Conservation (phyloP, 179 eudicot species). For the Actinidia arguta region DNA sequence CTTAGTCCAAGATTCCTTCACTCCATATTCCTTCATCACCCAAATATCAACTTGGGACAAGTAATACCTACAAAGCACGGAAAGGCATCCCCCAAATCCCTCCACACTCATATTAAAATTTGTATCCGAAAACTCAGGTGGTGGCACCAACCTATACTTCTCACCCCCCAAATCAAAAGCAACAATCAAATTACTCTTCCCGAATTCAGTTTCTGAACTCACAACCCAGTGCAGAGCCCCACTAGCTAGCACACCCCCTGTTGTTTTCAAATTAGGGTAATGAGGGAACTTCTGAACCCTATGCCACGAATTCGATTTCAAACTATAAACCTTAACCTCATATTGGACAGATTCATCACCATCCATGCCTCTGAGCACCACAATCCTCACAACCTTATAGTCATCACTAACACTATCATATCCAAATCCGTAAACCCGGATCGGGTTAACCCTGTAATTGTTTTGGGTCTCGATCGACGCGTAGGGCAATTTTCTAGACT, state of each 20-base stretch:
- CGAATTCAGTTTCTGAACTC: slow-evolving; percentile 1
- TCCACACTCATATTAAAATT: slow-evolving; percentile 16
- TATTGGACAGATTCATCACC: slow-evolving; percentile 18
- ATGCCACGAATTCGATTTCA: slow-evolving; percentile 32
- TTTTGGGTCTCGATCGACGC: slow-evolving; percentile 19
- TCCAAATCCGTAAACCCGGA: slow-evolving; percentile 13
- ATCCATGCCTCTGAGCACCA: neutral
- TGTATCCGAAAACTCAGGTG: slow-evolving; percentile 16
- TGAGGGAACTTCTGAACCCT: slow-evolving; percentile 27
- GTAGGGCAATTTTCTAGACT: slow-evolving; percentile 23
- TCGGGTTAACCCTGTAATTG: neutral
- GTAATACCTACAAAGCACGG: slow-evolving; percentile 17
- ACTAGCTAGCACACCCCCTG: slow-evolving; percentile 22
- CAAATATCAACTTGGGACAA: slow-evolving; percentile 3
- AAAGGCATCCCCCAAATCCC: slow-evolving; percentile 29
- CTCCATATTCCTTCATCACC: slow-evolving; percentile 22
- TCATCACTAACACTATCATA: slow-evolving; percentile 27
- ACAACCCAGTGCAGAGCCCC: slow-evolving; percentile 49
- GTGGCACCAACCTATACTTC: slow-evolving; percentile 21
- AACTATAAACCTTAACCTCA: slow-evolving; percentile 42
- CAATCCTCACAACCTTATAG: slow-evolving; percentile 29
- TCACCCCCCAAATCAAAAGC: slow-evolving; percentile 33
- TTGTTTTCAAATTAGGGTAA: slow-evolving; percentile 5
- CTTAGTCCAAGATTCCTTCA: slow-evolving; percentile 41
- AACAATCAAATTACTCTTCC: slow-evolving; percentile 21